Conservation (phyloP, 2,329 filamentous ascomycete genomes). For the Talaromyces sp. region DNA sequence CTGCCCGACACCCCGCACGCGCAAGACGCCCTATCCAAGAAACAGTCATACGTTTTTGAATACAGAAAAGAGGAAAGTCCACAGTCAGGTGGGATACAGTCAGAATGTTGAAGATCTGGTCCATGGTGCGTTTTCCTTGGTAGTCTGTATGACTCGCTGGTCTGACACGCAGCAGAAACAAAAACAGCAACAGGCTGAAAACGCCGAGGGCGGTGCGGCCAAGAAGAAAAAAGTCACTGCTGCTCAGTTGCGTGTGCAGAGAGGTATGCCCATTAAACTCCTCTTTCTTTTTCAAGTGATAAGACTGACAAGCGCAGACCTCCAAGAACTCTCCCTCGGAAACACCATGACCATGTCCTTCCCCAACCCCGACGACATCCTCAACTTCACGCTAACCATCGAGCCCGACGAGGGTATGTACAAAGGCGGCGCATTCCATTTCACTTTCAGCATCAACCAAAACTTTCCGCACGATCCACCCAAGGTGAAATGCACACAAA, state of each 20-base stretch:
- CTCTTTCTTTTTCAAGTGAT: not conserved
- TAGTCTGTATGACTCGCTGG: constrained; percentile 15
- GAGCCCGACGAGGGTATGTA: constrained; percentile 63
- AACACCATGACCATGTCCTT: constrained; percentile 54
- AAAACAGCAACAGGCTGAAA: constrained; percentile 96
- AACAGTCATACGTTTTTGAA: not conserved
- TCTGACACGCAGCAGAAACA: constrained; percentile 39
- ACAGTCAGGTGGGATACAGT: constrained; percentile 14
- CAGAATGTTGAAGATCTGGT: constrained; percentile 99
- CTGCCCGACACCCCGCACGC: not conserved
- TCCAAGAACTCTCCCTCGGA: constrained; percentile 46
- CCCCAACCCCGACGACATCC: constrained; percentile 51
- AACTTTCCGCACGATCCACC: constrained; percentile 97
- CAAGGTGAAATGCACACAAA: constrained; percentile 94
- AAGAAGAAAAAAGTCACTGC: constrained; percentile 99
- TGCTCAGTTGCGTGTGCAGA: constrained; percentile 90
- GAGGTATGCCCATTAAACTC: constrained; percentile 53
- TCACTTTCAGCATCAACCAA: constrained; percentile 86
- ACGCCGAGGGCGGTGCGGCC: constrained; percentile 72
- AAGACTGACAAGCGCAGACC: constrained; percentile 22
- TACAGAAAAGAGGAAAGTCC: not conserved
- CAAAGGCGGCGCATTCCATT: constrained; percentile 79
- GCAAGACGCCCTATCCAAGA: not conserved
- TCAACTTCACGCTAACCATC: constrained; percentile 48
- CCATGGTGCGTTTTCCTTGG: constrained; percentile 64